Evolutionary conservation across 2,329 filamentous ascomycete genomes (phyloP).

Genomic region (Teratosphaeria zuluensis): DNA sequence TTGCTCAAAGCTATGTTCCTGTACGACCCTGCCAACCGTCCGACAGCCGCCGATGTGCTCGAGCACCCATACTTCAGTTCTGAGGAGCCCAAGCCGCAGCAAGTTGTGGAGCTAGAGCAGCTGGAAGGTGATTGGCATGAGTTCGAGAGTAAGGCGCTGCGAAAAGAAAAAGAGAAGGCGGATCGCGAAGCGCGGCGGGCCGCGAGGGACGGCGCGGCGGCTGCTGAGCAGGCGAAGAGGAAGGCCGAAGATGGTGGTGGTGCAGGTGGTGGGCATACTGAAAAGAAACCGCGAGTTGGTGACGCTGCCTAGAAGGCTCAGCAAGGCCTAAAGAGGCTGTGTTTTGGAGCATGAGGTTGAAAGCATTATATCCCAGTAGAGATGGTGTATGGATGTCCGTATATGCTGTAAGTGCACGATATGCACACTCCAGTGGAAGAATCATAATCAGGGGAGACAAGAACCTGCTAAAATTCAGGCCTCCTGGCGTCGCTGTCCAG

Average conservation of each 20-base stretch:
- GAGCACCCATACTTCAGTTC: conserved; percentile 78
- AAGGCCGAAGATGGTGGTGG: conserved; percentile 18
- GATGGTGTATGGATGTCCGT: neutral
- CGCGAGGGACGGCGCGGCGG: conserved; percentile 24
- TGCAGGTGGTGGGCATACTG: neutral
- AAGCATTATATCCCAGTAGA: neutral
- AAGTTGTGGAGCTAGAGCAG: conserved; percentile 71
- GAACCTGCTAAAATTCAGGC: too few species aligned
- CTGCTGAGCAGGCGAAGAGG: conserved; percentile 28
- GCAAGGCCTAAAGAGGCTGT: neutral
- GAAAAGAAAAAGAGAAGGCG: conserved; percentile 73
- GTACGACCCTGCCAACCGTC: conserved; percentile 77
- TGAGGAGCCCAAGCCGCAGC: conserved; percentile 67
- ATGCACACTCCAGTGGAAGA: neutral
- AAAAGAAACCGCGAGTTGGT: conserved; percentile 4
- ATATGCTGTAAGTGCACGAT: neutral
- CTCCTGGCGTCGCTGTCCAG: too few species aligned
- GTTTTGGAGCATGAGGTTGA: neutral
- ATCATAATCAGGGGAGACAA: neutral
- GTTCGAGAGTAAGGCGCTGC: conserved; percentile 89
- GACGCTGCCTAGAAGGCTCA: neutral
- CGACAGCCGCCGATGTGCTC: conserved; percentile 73
- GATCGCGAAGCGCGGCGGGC: conserved; percentile 47
- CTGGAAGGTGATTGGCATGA: conserved; percentile 97
- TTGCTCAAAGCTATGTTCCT: conserved; percentile 75